Base-by-base conservation (phyloP, 2,329 filamentous ascomycete genomes). In the Phaeosphaeriaceae sp. region DNA sequence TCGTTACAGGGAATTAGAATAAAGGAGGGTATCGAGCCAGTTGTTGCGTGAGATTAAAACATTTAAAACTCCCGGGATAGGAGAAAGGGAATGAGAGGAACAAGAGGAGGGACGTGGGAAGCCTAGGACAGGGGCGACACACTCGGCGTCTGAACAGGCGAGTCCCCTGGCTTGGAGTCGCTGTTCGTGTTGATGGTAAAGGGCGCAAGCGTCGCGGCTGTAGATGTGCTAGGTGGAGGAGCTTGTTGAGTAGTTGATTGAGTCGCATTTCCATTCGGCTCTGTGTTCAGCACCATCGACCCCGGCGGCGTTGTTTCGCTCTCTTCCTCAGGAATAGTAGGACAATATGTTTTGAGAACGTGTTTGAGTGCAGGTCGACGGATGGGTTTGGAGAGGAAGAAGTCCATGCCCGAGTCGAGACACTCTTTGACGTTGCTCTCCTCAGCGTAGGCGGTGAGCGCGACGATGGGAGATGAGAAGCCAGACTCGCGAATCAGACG, bases 321-420 rank as follows among this genome's bases (percentile, higher is more conserved):
- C 42, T 77, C 75, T 72, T 93, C 91, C 74, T 93, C 91, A 0
- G 85, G 87, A 28, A 95, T 96, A 0, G 93, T 93, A 3, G 91
- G 87, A 74, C 93, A 94, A 73, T 93, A 88, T 54, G 85, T 93
- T 72, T 90, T 92, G 13, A 97, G 82, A 0, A 97, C 92, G 69
- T 94, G 90, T 76, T 96, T 96, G 56, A 97, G 82, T 5, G 91
- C 91, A 1, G 91, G 92, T n/a, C 93, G 83, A 50, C 91, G 86
- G 64, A 97, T 96, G 0, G 87, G 87, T 75, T 89, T 89, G 43
- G 84, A 84, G 28, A 97, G 82, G 77, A 97, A 97, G 80, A 93
- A 93, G 71, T 97, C 88, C 93, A 97, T 97, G 55, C 94, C 94
- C 1, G 89, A 93, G 59, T 94, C 92, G 76, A 95, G 90, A 76